These are phyloP conservation scores for Schoenoplectus triqueter DNA, from an alignment of 202 grass and related monocot species.

Conservation along the genomic window DNA sequence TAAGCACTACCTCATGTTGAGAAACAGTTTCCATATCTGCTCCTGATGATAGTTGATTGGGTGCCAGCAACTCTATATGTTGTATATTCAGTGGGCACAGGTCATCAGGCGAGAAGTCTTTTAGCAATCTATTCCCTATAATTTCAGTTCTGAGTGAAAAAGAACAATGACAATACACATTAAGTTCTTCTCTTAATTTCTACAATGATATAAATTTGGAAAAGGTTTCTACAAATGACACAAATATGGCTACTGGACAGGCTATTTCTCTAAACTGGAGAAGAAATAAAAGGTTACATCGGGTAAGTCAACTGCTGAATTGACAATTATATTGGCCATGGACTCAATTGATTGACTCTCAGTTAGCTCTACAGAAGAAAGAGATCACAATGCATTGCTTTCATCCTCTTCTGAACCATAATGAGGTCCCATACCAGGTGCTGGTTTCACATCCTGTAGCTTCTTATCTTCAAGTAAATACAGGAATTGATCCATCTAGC, in stretches of 20 bases:
- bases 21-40: slow-evolving; percentile 50
- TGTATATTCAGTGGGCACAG: slow-evolving; percentile 75
- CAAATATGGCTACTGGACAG: neutral
- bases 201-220: neutral
- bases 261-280: slow-evolving; percentile 23
- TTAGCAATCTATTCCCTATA: slow-evolving; percentile 74
- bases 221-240: neutral
- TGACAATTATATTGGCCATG: slow-evolving; percentile 89
- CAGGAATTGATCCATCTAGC: slow-evolving; percentile 90
- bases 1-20: slow-evolving; percentile 57
- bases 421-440: slow-evolving; percentile 45
- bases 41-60: slow-evolving; percentile 50
- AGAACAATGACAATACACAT: slow-evolving; percentile 15
- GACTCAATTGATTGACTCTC: slow-evolving; percentile 90
- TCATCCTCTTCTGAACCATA: slow-evolving; percentile 94
- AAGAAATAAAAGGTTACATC: slow-evolving; percentile 64
- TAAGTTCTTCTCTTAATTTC: slow-evolving; percentile 30
- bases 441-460: slow-evolving; percentile 71
- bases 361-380: slow-evolving; percentile 77
- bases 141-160: slow-evolving; percentile 73
- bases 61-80: slow-evolving; percentile 55
- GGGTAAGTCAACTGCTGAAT: slow-evolving; percentile 65
- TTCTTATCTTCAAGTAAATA: slow-evolving; percentile 77
- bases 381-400: slow-evolving; percentile 61
- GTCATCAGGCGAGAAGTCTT: slow-evolving; percentile 91